phyloP scores from a whole-genome alignment of 2,329 filamentous ascomycete genomes.

The Neonectria punicea region DNA sequence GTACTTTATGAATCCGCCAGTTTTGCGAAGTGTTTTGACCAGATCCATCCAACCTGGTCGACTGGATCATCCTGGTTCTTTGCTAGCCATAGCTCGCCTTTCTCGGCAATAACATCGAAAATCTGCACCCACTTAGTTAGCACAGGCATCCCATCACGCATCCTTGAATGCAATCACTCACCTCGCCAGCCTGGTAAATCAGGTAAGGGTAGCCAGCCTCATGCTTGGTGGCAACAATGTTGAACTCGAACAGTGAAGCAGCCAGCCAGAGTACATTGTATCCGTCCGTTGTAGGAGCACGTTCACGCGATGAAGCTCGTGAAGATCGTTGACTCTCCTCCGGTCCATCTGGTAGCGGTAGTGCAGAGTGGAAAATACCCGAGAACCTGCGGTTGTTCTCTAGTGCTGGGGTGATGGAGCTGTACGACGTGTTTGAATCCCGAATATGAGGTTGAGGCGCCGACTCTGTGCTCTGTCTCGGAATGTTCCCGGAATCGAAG shows the following conservation, averaged over 20 bases:
- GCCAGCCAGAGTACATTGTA: slow-evolving; percentile 89
- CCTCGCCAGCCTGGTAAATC: slow-evolving; percentile 93
- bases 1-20: slow-evolving; percentile 60
- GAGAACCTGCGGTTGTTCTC: slow-evolving; percentile 69
- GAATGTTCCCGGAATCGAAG: slow-evolving; percentile 62
- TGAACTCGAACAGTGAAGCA: slow-evolving; percentile 95
- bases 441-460: slow-evolving; percentile 54
- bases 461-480: slow-evolving; percentile 65
- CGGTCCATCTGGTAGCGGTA: slow-evolving; percentile 79
- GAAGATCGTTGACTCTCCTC: slow-evolving; percentile 65
- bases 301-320: slow-evolving; percentile 69
- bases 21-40: slow-evolving; percentile 96
- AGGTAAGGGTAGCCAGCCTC: slow-evolving; percentile 97
- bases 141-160: not conserved
- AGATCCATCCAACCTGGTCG: slow-evolving; percentile 92
- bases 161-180: slow-evolving; percentile 50
- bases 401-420: slow-evolving; percentile 57
- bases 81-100: slow-evolving; percentile 96
- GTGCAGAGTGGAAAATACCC: slow-evolving; percentile 85
- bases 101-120: slow-evolving; percentile 93
- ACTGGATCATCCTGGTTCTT: slow-evolving; percentile 93
- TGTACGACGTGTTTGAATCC: slow-evolving; percentile 67
- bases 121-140: slow-evolving; percentile 59
- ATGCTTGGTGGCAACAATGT: slow-evolving; percentile 89
- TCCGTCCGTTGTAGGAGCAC: slow-evolving; percentile 62